Evolutionary conservation across 2,329 filamentous ascomycete genomes (phyloP), one percentile per base, ranked within the genome.

Genomic region (Ophiostoma fasciatum): DNA sequence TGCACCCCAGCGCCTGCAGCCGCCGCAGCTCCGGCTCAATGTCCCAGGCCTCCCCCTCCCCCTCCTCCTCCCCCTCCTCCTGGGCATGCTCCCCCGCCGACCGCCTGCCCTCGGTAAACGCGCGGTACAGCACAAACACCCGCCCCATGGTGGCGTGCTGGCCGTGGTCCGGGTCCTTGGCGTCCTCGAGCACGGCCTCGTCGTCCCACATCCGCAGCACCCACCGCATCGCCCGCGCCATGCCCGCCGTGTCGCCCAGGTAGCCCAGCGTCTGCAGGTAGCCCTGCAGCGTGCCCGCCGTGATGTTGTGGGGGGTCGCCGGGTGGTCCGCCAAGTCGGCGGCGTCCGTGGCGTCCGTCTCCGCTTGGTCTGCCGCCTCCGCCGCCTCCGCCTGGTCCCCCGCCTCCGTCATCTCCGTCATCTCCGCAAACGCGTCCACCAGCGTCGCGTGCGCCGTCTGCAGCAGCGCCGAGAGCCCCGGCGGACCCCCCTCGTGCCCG

Each of bases 261-360:
- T 68, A 64, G 1, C 70, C 78, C 17, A 84, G 57, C 1, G 71
- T 64, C 31, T 74, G 64, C 50, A 84, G 64, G 49, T 81, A 79
- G 3, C 61, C 58, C 45, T 79, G 71, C 2, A 73, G 49, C 26
- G 64, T 53, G 15, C 54, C 54, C 7, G 66, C 63, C 9, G 52
- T 51, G 10, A 75, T 57, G 11, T 59, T 51, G 26, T 64, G 53
- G 2, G 67, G 53, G 41, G 56, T 40, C 12, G 35, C 26, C 14
- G 39, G 35, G 32, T 41, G 40, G 11, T 28, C 26, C 14, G 39
- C 34, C 30, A 40, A 38, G 11, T 28, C 8, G 11, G 11, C 13
- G 6, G 27, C 20, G 2, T 21, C 12, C 4, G 20, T 5, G 0
- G n/a, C 29, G 19, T 5, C 5, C 13, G 29, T 14, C 2, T 10